These are phyloP conservation scores for Colletotrichum euphorbiae DNA, from an alignment of 2,329 filamentous ascomycete species.

Conservation along the genomic window DNA sequence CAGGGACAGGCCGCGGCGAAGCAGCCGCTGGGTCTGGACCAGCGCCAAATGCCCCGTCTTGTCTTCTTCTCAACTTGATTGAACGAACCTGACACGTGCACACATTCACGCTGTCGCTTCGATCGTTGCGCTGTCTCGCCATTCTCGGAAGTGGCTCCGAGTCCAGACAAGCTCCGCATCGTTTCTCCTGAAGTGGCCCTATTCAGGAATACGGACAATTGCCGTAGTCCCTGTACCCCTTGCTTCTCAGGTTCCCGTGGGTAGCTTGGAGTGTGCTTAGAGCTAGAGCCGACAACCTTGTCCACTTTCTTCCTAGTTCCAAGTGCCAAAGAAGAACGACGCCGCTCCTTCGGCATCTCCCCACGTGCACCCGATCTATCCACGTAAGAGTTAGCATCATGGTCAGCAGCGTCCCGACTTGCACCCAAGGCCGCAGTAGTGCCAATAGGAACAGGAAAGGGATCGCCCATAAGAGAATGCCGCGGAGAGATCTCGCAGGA, in stretches of 20 bases:
- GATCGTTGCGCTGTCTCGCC: background rate
- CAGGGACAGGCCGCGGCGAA: background rate
- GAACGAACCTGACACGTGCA: conserved; percentile 32
- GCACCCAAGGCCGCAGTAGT: background rate
- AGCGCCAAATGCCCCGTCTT: background rate
- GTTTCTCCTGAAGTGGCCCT: background rate
- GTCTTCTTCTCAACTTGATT: background rate
- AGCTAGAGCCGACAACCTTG: background rate
- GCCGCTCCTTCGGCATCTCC: conserved; percentile 7
- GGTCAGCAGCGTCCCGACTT: background rate
- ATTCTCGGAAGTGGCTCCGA: background rate
- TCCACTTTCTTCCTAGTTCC: background rate
- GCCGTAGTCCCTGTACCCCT: background rate
- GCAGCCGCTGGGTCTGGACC: background rate
- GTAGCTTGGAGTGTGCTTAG: conserved; percentile 3
- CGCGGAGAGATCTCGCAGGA: conserved; percentile 1
- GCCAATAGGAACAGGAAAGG: background rate
- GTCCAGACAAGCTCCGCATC: background rate
- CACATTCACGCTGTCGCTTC: background rate
- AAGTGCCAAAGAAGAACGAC: background rate
- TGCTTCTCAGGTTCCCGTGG: background rate
- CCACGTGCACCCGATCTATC: conserved; percentile 20
- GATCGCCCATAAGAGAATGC: background rate
- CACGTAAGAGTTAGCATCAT: background rate
- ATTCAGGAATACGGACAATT: conserved; percentile 13